These are phyloP conservation scores for Talaromyces liani DNA, from an alignment of 495 filamentous ascomycete species.

Conservation along the genomic window DNA sequence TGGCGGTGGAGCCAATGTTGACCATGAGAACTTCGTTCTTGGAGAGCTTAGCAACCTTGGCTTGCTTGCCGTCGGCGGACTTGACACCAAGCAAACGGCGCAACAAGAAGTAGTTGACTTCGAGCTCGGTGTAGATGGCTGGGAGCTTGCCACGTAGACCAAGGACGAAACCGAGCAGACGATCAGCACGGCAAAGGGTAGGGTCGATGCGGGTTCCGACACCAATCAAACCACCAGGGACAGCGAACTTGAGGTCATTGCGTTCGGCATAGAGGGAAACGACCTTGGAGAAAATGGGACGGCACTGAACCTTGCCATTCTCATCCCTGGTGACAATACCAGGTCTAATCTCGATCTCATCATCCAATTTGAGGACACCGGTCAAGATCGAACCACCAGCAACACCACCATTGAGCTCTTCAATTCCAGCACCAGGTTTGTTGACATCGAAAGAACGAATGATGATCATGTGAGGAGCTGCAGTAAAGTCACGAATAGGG, in stretches of 20 bases:
- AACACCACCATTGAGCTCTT: conserved; percentile 97
- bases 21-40: conserved; percentile 99
- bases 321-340: conserved; percentile 93
- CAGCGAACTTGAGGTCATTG: conserved; percentile 96
- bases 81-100: conserved; percentile 92
- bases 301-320: conserved; percentile 89
- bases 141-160: conserved; percentile 87
- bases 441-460: conserved; percentile 99
- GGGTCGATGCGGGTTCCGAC: conserved; percentile 96
- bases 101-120: conserved; percentile 98
- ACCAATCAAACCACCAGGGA: conserved; percentile 93
- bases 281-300: conserved; percentile 90
- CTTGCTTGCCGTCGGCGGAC: conserved; percentile 96
- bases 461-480: conserved; percentile 93
- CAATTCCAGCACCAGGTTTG: conserved; percentile 99
- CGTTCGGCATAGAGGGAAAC: conserved; percentile 93
- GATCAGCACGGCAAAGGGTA: conserved; percentile 95
- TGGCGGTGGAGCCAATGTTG: conserved; percentile 96
- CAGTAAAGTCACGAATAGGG: conserved; percentile 78
- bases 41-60: conserved; percentile 92
- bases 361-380: conserved; percentile 89
- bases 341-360: conserved; percentile 96
- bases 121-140: conserved; percentile 92
- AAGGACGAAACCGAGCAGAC: conserved; percentile 95
- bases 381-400: conserved; percentile 94